Conservation (phyloP, 192 early-diverging fungal genomes). For the Linnemannia zychae region DNA sequence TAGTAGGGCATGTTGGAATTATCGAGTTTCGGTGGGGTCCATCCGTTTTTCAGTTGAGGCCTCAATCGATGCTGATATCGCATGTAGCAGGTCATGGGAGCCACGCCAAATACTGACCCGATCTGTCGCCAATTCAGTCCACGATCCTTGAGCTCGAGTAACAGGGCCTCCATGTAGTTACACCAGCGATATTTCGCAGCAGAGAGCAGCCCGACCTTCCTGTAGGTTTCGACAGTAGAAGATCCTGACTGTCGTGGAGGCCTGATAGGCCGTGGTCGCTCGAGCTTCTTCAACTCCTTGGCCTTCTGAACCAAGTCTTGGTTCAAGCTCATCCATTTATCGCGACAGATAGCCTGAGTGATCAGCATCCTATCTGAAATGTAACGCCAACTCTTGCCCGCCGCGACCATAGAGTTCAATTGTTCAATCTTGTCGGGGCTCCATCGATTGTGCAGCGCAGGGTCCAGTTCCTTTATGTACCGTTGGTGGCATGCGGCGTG, state of each 20-base stretch:
- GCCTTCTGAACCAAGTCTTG: constrained; percentile 7
- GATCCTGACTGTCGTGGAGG: too few species aligned
- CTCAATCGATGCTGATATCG: constrained; percentile 17
- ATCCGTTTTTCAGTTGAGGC: constrained; percentile 15
- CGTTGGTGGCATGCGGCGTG: constrained; percentile 12
- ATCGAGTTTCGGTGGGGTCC: constrained; percentile 24
- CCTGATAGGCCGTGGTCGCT: not conserved
- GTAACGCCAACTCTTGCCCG: constrained; percentile 20
- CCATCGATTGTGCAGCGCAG: constrained; percentile 22
- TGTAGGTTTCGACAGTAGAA: not conserved
- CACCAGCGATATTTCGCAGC: constrained; percentile 7
- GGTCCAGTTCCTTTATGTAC: constrained; percentile 31
- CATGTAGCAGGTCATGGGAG: constrained; percentile 18
- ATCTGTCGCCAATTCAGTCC: constrained; percentile 45
- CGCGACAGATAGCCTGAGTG: constrained; percentile 11
- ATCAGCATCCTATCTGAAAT: constrained; percentile 25
- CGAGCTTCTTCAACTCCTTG: constrained; percentile 13
- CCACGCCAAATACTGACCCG: constrained; percentile 16
- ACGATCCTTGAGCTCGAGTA: constrained; percentile 18
- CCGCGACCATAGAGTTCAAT: constrained; percentile 22
- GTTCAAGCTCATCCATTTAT: constrained; percentile 36
- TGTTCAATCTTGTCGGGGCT: constrained; percentile 9
- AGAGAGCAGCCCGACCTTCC: not conserved
- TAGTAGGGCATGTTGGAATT: constrained; percentile 23
- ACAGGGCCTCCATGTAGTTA: constrained; percentile 13